Base-by-base conservation (phyloP, 2,329 filamentous ascomycete species). In the Cytospora schulzeri region DNA sequence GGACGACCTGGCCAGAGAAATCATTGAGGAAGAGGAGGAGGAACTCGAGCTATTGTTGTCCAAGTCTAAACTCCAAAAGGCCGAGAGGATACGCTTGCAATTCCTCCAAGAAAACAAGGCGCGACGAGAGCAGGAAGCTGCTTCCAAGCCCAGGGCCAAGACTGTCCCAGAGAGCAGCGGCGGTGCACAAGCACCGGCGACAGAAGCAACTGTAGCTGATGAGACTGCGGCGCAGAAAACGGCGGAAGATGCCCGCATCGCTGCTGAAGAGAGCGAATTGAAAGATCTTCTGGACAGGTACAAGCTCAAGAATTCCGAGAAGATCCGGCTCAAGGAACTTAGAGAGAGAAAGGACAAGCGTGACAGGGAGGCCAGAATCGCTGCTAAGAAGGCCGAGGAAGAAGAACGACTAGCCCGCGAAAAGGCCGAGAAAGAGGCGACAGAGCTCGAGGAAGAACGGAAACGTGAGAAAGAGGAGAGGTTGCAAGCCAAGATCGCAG, bases 211-310 rank as follows among this genome's bases (percentile, higher is more conserved):
- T 22, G 35, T 33, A 15, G 31, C 51, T 31, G 62, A 65, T 19
- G 65, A 65, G 59, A 29, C 41, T 24, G 55, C 62, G n/a, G 38
- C 57, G 12, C 58, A 67, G 26, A 55, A 56, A 9, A 29, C 50
- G 15, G 38, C 6, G 5, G 56, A 55, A 31, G 51, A 62, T 17
- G 65, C 62, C 6, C 11, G 55, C 14, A 59, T 67, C 29, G 58
- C 58, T 14, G 62, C 65, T n/a, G 65, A 67, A 57, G 65, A 67
- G 35, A 48, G 31, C 17, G 65, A 67, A 33, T 31, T 67, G 19
- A n/a, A 51, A 12, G 62, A 65, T 15, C 65, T 67, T 50, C 22
- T 64, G 14, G 31, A 41, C 5, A 62, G 31, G 24, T 14, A 51
- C 31, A 67, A 57, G 33, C 52, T 52, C 51, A 67, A 65, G 15